Evolutionary conservation across 805 yeast species (phyloP), one percentile per base, ranked within the genome.

Genomic region (Candida glaebosa): DNA sequence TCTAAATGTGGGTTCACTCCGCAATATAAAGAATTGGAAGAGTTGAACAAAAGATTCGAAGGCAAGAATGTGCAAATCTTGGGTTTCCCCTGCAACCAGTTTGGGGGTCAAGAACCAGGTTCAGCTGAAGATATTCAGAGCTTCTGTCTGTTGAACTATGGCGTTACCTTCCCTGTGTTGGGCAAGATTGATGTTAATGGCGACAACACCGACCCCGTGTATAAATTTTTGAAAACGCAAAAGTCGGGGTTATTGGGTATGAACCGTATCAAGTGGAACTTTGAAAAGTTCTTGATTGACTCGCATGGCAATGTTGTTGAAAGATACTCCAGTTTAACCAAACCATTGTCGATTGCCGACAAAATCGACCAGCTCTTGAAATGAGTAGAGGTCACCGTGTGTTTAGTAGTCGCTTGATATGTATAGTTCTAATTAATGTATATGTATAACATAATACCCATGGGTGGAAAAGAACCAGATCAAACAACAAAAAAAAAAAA

Each of bases 171-270:
- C 82, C 96, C 96, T 22, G 76, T 91, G 24, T 68, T 91, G 78
- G 74, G 78, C 60, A 91, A 90, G 73, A 63, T 89, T 45, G 89
- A 90, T 32, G 98, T 93, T 52, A 93, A 91, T 61, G 99, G 99
- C 39, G 64, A 73, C 46, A 66, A 80, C 34, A 81, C 87, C 15
- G 90, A 86, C 58, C 87, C 91, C 15, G 89, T 91, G 26, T 91
- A 81, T 68, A 69, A 76, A 55, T 90, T 61, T 70, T 75, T 91
- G 61, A 91, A 93, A 71, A 35, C 66, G 32, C 60, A 76, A 50
- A 76, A 76, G 52, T 55, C 76, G 14, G 83, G 82, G 2, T 40
- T 66, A 9, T 55, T 70, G 51, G 73, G 74, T 1, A 55, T 69
- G 47, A 64, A 45, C 50, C 56, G 74, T 47, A 58, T 69, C 49